A percentile compares a stretch with the other conserved stretches of the same genome.
These are phyloP conservation scores for Colletotrichum lentis DNA, from an alignment of 2,329 filamentous ascomycete genomes.

Conservation along the genomic window DNA sequence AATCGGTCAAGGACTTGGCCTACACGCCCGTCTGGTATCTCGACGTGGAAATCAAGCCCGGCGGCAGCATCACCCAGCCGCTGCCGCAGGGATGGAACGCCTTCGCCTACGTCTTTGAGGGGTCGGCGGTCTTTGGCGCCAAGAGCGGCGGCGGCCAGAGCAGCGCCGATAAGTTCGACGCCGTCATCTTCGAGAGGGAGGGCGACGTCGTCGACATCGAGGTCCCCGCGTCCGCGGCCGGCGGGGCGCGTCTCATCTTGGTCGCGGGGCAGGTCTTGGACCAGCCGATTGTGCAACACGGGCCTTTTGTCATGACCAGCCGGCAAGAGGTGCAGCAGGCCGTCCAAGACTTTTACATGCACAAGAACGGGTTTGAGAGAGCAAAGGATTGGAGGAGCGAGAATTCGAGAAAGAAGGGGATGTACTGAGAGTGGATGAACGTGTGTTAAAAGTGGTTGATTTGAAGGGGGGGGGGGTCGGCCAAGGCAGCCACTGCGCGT, in stretches of 20 bases:
- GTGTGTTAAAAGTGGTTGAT: no score
- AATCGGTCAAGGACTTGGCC: slow-evolving; percentile 87
- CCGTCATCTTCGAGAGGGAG: slow-evolving; percentile 82
- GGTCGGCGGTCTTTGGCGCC: slow-evolving; percentile 68
- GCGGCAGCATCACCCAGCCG: slow-evolving; percentile 77
- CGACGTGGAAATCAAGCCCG: slow-evolving; percentile 81
- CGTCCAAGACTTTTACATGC: slow-evolving; percentile 75
- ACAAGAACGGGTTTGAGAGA: slow-evolving; percentile 80
- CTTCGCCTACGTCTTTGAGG: slow-evolving; percentile 84
- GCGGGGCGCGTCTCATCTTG: slow-evolving; percentile 69
- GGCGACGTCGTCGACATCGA: slow-evolving; percentile 78
- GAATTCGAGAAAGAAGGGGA: slow-evolving; percentile 49
- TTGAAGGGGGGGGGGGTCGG: neutral
- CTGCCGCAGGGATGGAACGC: slow-evolving; percentile 86
- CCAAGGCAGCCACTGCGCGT: neutral
- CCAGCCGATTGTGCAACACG: slow-evolving; percentile 82
- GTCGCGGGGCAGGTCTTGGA: slow-evolving; percentile 81
- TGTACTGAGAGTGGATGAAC: neutral
- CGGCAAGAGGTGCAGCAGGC: slow-evolving; percentile 78
- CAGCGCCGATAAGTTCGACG: slow-evolving; percentile 76
- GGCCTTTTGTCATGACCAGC: slow-evolving; percentile 78
- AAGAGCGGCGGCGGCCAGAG: slow-evolving; percentile 49
- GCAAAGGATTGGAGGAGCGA: slow-evolving; percentile 82
- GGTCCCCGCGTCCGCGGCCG: slow-evolving; percentile 70
- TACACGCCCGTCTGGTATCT: slow-evolving; percentile 97